phyloP scores from a whole-genome alignment of 2,329 filamentous ascomycete genomes.

The Stagonosporopsis cucurbitacearum region DNA sequence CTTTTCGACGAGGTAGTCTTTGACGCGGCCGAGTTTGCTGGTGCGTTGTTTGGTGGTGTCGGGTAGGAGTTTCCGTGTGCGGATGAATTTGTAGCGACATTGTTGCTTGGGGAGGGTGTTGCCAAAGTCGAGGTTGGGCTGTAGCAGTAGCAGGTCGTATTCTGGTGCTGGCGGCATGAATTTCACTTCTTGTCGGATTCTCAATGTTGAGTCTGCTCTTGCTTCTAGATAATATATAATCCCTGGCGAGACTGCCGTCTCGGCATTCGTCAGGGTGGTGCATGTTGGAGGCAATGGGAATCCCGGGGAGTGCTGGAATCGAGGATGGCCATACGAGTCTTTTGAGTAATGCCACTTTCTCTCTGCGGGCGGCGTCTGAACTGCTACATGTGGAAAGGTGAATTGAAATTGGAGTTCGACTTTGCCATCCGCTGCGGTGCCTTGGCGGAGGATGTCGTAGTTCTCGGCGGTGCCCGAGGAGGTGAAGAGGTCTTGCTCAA shows the following conservation, averaged over 20 bases:
- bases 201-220: slow-evolving; percentile 5
- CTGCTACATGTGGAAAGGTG: slow-evolving; percentile 29
- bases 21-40: slow-evolving; percentile 29
- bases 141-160: slow-evolving; percentile 24
- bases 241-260: slow-evolving; percentile 13
- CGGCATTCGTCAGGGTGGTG: slow-evolving; percentile 6
- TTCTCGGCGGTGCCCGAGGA: slow-evolving; percentile 25
- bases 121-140: slow-evolving; percentile 26
- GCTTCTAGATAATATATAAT: slow-evolving; percentile 30
- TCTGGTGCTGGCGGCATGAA: slow-evolving; percentile 19
- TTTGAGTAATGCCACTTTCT: slow-evolving; percentile 23
- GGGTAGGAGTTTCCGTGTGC: slow-evolving; percentile 32
- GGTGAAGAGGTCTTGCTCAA: slow-evolving; percentile 27
- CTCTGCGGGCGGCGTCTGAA: slow-evolving; percentile 21
- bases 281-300: slow-evolving; percentile 29
- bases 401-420: slow-evolving; percentile 38
- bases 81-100: slow-evolving; percentile 30
- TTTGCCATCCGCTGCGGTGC: slow-evolving; percentile 30
- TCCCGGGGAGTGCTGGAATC: slow-evolving; percentile 35
- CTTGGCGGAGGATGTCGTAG: slow-evolving; percentile 32
- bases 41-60: slow-evolving; percentile 24
- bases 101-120: slow-evolving; percentile 24
- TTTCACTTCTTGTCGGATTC: slow-evolving; percentile 20
- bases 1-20: slow-evolving; percentile 29
- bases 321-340: slow-evolving; percentile 29